A percentile compares a stretch with the other conserved stretches of the same genome.
Conservation (phyloP, 2,329 filamentous ascomycete species). For the Escovopsis sp. region DNA sequence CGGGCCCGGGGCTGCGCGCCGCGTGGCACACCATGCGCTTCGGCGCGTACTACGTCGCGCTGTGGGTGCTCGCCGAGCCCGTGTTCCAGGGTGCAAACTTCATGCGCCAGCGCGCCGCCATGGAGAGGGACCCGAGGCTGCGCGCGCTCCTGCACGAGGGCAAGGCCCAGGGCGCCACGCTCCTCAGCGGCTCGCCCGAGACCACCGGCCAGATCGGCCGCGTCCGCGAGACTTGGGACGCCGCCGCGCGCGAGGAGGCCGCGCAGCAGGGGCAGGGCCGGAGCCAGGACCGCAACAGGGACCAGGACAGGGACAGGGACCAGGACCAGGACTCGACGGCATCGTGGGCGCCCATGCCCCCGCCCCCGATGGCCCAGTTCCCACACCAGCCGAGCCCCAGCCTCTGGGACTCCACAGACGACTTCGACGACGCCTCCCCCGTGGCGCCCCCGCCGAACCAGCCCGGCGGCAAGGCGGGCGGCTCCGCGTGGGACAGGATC, state of each 20-base stretch:
- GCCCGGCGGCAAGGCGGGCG: constrained; percentile 7
- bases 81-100: constrained; percentile 18
- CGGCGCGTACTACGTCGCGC: constrained; percentile 17
- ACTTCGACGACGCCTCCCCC: constrained; percentile 30
- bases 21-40: constrained; percentile 24
- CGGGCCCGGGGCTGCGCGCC: constrained; percentile 11
- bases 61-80: constrained; percentile 12
- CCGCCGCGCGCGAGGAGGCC: constrained; percentile 6
- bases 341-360: not conserved
- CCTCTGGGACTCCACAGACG: constrained; percentile 14
- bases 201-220: constrained; percentile 7
- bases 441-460: constrained; percentile 18
- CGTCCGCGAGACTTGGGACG: constrained; percentile 7
- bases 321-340: too few relatives aligned
- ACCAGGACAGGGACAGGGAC: not conserved
- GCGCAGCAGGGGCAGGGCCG: not conserved
- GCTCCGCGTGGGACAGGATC: constrained; percentile 31
- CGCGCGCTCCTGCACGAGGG: constrained; percentile 10
- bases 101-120: constrained; percentile 10
- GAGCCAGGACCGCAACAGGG: not conserved
- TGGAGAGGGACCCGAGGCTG: constrained; percentile 17
- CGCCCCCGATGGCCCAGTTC: constrained; percentile 1
- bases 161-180: constrained; percentile 7
- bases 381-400: constrained; percentile 1
- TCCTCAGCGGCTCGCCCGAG: constrained; percentile 6